phyloP scores from a whole-genome alignment of 768 basidiomycete genomes.

The Leccinellum rugosiceps region DNA sequence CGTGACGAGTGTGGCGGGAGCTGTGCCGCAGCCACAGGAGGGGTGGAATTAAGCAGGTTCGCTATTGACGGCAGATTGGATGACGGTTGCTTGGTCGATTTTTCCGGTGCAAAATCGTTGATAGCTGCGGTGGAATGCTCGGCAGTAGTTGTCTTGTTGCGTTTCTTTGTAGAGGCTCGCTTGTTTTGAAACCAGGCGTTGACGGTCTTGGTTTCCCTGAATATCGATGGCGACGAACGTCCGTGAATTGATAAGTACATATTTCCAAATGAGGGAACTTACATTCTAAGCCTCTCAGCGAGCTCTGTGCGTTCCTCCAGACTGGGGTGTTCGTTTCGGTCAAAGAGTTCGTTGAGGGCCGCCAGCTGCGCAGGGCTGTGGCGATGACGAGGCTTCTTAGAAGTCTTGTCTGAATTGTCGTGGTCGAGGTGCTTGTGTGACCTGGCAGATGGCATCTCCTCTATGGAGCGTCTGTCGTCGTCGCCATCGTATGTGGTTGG shows the following conservation, averaged over 20 bases:
- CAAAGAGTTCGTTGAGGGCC: conserved; percentile 76
- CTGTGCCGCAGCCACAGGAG: conserved; percentile 23
- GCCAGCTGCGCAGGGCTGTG: conserved; percentile 70
- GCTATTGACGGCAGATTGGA: conserved; percentile 36
- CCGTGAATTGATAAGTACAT: conserved; percentile 19
- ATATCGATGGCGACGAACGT: conserved; percentile 10
- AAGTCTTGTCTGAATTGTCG: conserved; percentile 22
- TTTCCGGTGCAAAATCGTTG: conserved; percentile 20
- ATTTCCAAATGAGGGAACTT: conserved; percentile 36
- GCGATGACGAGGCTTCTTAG: conserved; percentile 77
- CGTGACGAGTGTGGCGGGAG: conserved; percentile 20
- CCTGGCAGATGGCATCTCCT: conserved; percentile 27
- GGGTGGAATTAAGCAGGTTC: conserved; percentile 39
- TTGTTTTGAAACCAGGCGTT: conserved; percentile 89
- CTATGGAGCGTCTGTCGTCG: conserved; percentile 19
- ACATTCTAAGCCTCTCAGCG: conserved; percentile 76
- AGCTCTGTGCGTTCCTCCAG: conserved; percentile 65
- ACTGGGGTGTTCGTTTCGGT: conserved; percentile 71
- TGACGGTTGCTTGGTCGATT: conserved; percentile 26
- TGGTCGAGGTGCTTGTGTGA: conserved; percentile 24
- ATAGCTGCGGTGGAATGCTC: conserved; percentile 34
- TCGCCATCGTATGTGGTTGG: conserved; percentile 15
- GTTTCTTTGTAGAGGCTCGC: conserved; percentile 78
- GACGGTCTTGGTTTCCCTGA: conserved; percentile 81
- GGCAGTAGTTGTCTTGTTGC: conserved; percentile 41